Base-by-base conservation (phyloP, 2,329 filamentous ascomycete species). In the Shiraia sp. region DNA sequence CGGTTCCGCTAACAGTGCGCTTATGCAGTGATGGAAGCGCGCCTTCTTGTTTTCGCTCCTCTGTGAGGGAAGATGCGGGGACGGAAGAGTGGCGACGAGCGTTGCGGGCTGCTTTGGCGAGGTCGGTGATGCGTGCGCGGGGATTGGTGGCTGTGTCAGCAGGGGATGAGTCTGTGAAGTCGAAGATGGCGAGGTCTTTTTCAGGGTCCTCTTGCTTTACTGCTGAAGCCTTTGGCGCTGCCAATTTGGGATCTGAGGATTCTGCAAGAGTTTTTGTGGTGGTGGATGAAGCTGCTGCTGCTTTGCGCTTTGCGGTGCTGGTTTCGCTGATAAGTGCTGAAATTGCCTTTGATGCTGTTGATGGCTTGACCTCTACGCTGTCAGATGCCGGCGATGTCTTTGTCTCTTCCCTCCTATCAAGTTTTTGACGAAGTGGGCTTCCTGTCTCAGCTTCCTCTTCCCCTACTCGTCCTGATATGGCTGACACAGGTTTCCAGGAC, bases 361-460 rank as follows among this genome's bases (percentile, higher is more conserved):
- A 61, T 12, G 57, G 56, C 34, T 55, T 59, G 17, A 55, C 24
- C 24, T 53, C 59, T 16, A 46, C 42, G 31, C 42, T 26, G n/a
- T 57, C 57, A 10, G 47, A 37, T 23, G 34, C 36, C 6, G 49
- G 41, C 9, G 45, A 54, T 23, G 48, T 36, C 13, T 58, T 61
- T 12, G 37, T 32, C 8, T 54, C 52, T 17, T 56, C 54, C 37
- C 51, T 40, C 29, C 57, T 45, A 17, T 61, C 57, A 9, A 61
- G 51, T 40, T 71, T 71, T 37, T 70, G 62, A 35, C 63, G 56
- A 22, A 71, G 39, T 5, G 69, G 69, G 46, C 69, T 71, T 3
- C 63, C 61, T 6, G 47, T 34, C 36, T 67, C 66, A 3, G 36
- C 51, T 26, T 60, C 61, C 26, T 68, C 64, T 26, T 57, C 59